phyloP scores from a whole-genome alignment of 306 rosid genomes.

The Cicer pinnatifidum region DNA sequence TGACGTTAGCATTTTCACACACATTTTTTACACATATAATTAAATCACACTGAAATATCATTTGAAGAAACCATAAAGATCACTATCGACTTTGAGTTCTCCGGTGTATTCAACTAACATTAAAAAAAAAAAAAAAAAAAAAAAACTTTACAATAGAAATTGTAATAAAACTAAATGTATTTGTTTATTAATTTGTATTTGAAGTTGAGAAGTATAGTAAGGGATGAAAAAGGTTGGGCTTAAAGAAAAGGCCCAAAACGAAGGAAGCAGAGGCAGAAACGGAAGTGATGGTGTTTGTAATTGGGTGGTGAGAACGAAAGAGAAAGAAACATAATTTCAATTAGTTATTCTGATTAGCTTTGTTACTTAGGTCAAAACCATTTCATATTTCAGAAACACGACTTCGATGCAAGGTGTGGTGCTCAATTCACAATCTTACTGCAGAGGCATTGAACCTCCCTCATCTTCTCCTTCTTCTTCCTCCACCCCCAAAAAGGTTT shows the following conservation, averaged over 20 bases:
- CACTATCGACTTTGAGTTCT: no score
- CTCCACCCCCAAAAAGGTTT: constrained; percentile 48
- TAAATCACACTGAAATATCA: no score
- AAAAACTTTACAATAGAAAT: no score
- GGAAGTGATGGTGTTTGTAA: background rate
- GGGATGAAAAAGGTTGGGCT: background rate
- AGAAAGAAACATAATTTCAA: background rate
- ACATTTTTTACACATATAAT: no score
- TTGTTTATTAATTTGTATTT: no score
- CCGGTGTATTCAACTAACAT: no score
- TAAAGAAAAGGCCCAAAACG: constrained; percentile 1
- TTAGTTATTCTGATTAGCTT: background rate
- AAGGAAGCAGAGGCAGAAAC: background rate
- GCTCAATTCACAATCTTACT: constrained; percentile 54
- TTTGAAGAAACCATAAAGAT: no score
- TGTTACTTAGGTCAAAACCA: constrained; percentile 3
- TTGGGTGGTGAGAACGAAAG: constrained; percentile 32
- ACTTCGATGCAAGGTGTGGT: constrained; percentile 61
- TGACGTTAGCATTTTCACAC: no score
- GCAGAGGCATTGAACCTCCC: constrained; percentile 46
- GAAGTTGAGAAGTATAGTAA: no score
- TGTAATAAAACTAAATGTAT: no score
- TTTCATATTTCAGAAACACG: background rate
- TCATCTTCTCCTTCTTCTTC: constrained; percentile 47
- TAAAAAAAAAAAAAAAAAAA: no score